Conservation (phyloP, 345 rosid species). For the Arabis alpina region DNA sequence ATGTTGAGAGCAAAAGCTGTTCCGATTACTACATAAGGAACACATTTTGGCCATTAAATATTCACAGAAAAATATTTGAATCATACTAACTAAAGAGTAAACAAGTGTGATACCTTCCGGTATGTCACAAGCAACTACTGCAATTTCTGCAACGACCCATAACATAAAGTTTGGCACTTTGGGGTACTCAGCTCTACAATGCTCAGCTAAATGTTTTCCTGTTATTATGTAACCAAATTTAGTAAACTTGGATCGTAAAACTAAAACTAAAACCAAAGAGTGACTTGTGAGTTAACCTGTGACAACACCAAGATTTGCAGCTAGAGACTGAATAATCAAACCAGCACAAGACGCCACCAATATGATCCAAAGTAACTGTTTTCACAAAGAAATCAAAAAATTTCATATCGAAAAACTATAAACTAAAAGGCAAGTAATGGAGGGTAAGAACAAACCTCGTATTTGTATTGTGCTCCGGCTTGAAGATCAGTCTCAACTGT, state of each 20-base stretch:
- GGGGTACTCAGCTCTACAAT: slow-evolving; percentile 82
- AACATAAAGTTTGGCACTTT: slow-evolving; percentile 72
- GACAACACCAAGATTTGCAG: slow-evolving; percentile 96
- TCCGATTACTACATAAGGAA: slow-evolving; percentile 68
- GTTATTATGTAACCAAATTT: background rate
- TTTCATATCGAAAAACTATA: background rate
- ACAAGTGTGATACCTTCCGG: slow-evolving; percentile 68
- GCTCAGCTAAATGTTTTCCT: slow-evolving; percentile 97
- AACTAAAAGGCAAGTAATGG: background rate
- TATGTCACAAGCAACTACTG: slow-evolving; percentile 95
- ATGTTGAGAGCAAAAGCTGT: slow-evolving; percentile 96
- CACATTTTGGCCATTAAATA: background rate
- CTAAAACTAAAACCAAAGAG: no score
- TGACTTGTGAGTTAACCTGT: slow-evolving; percentile 53
- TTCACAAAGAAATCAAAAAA: background rate
- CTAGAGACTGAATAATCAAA: slow-evolving; percentile 83
- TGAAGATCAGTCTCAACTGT: slow-evolving; percentile 97
- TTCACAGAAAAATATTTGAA: background rate
- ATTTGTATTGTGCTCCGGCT: slow-evolving; percentile 86
- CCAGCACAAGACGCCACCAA: slow-evolving; percentile 93
- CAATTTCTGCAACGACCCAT: slow-evolving; percentile 90
- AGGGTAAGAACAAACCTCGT: slow-evolving; percentile 54
- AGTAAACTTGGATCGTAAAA: background rate
- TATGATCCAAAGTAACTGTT: slow-evolving; percentile 93
- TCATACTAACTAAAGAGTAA: no score